Conservation (phyloP, 176 grass and related monocot species). For the Cocos nucifera region DNA sequence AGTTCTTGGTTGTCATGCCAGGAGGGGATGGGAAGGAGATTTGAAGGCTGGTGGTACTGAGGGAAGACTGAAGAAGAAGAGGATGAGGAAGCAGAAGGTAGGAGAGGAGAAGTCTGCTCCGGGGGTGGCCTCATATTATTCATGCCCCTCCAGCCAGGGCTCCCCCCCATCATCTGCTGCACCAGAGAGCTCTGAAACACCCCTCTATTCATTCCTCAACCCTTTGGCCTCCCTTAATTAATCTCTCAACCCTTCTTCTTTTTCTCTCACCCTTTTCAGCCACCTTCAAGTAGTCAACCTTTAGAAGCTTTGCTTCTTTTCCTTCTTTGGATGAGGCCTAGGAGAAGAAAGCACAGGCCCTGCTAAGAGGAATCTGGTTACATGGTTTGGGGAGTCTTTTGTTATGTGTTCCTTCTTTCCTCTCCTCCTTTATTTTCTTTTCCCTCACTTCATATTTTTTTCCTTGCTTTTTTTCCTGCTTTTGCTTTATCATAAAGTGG, state of each 20-base stretch:
- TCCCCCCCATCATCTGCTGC: conserved; percentile 52
- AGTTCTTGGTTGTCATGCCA: conserved; percentile 34
- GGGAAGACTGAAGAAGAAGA: conserved; percentile 47
- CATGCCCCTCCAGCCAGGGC: conserved; percentile 19
- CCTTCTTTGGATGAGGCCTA: conserved; percentile 21
- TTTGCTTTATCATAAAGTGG: conserved; percentile 52
- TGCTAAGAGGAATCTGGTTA: conserved; percentile 45
- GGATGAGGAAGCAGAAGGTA: conserved; percentile 49
- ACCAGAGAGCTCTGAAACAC: conserved; percentile 62
- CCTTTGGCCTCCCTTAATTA: conserved; percentile 1
- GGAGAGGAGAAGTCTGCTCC: conserved; percentile 32
- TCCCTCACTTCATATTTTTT: conserved; percentile 4
- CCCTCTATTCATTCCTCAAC: conserved; percentile 44
- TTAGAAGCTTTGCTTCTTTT: background rate
- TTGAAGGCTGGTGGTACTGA: conserved; percentile 19
- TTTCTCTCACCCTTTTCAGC: conserved; percentile 10
- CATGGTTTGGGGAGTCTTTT: conserved; percentile 23
- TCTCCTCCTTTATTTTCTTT: conserved; percentile 27
- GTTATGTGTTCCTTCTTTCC: conserved; percentile 42
- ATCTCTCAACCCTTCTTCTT: conserved; percentile 22
- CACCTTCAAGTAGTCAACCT: conserved; percentile 27
- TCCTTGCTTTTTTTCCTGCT: conserved; percentile 17
- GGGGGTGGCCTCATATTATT: conserved; percentile 37
- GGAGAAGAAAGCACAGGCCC: conserved; percentile 24
- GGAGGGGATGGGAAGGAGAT: background rate